Conservation (phyloP, 1,284 basidiomycete genomes). For the Malassezia equina region DNA sequence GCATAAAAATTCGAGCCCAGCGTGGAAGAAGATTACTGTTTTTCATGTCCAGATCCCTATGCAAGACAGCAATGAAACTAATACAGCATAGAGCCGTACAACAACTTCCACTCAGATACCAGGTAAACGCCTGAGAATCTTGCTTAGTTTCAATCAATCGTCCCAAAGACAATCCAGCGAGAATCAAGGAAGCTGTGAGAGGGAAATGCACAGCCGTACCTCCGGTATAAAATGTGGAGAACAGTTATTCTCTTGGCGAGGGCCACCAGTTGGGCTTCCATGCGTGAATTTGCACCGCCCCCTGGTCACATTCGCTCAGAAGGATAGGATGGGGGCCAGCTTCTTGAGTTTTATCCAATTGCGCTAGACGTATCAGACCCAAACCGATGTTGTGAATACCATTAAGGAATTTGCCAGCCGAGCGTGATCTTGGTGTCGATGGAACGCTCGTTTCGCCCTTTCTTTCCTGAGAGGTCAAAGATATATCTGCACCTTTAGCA, state of each 20-base stretch:
- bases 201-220: constrained; percentile 44
- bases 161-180: constrained; percentile 26
- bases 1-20: constrained; percentile 23
- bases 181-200: constrained; percentile 34
- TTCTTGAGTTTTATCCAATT: constrained; percentile 20
- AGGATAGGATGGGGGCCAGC: background rate
- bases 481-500: constrained; percentile 19
- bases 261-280: constrained; percentile 1
- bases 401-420: constrained; percentile 34
- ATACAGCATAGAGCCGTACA: constrained; percentile 26
- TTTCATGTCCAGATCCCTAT: constrained; percentile 32
- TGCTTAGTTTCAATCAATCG: constrained; percentile 20
- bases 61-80: constrained; percentile 32
- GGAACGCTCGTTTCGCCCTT: background rate
- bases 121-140: constrained; percentile 23
- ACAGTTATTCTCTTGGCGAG: background rate
- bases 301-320: background rate
- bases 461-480: constrained; percentile 13
- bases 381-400: constrained; percentile 38
- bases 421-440: constrained; percentile 6
- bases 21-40: constrained; percentile 29
- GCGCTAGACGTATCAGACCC: constrained; percentile 33
- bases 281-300: background rate
- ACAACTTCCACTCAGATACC: constrained; percentile 37
- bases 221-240: constrained; percentile 38